Evolutionary conservation across 441 rosid species (phyloP), one percentile per base, ranked within the genome.

Genomic region (Populus hybrid): DNA sequence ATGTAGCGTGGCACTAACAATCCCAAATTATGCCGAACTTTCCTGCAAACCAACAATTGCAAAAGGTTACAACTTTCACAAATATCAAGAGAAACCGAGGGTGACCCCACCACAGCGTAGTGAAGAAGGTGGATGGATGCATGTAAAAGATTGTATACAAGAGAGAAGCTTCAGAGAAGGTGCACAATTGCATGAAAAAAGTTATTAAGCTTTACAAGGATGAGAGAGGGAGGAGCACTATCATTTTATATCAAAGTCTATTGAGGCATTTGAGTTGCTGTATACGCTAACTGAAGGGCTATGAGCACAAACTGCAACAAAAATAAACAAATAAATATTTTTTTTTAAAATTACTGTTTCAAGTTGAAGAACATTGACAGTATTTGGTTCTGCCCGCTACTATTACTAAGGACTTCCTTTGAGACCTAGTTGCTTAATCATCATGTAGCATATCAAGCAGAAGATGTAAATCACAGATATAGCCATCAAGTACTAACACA

Each of bases 21-120:
- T 26, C 28, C 28, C 28, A 1, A 26, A 26, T 91, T 96, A 83
- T 94, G 99, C 38, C 98, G 90, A 23, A 96, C 87, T 86, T 96
- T 96, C 91, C 98, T 94, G 86, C 85, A 86, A 81, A 78, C 38
- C 69, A 79, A 77, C 42, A 68, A 34, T 24, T 9, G n/a, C n/a
- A 53, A 18, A 53, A 16, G 61, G 59, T 36, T 59, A 4, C 8
- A 21, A 5, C 1, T 21, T 53, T 75, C 61, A 69, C 35, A 38
- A 42, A 77, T 24, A 30, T 34, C 11, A 30, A 72, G 38, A 46
- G 64, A 65, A 9, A 11, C 14, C 4, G 30, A 16, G 65, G 57
- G 67, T 66, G 64, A 40, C 21, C 34, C 34, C 34, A 30, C 34
- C 34, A 30, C 5, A 30, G 34, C 34, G 0, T 32, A 32, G 34